Conservation (phyloP, 2,329 filamentous ascomycete species). For the Lasiodiplodia citricola region DNA sequence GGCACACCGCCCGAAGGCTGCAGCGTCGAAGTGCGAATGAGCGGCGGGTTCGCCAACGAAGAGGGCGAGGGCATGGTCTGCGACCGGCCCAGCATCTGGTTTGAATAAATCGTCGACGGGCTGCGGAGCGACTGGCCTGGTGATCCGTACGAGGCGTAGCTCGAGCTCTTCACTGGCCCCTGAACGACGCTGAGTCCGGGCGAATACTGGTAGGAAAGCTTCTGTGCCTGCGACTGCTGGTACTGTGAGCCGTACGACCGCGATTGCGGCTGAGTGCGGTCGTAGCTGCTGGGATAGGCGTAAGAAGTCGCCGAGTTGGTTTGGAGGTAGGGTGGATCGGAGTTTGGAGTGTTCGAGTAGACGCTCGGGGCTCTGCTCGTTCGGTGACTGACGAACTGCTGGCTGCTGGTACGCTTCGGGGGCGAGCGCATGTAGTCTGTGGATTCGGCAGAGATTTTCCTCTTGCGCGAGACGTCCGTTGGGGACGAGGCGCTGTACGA, state of each 20-base stretch:
- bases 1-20: constrained; percentile 54
- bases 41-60: constrained; percentile 51
- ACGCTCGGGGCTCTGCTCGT: constrained; percentile 28
- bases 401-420: constrained; percentile 53
- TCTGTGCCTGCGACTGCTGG: constrained; percentile 26
- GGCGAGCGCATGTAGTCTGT: constrained; percentile 54
- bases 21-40: constrained; percentile 72
- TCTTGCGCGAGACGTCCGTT: constrained; percentile 56
- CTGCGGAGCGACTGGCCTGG: constrained; percentile 31
- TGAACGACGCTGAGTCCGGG: constrained; percentile 27
- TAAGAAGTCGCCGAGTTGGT: constrained; percentile 42
- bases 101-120: constrained; percentile 30
- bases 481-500: constrained; percentile 35
- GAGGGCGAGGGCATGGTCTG: constrained; percentile 54
- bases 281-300: constrained; percentile 46
- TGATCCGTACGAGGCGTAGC: constrained; percentile 27
- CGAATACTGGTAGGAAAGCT: constrained; percentile 28
- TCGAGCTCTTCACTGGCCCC: constrained; percentile 36
- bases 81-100: constrained; percentile 39
- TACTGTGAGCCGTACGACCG: constrained; percentile 24
- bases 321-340: constrained; percentile 46
- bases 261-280: constrained; percentile 39
- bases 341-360: constrained; percentile 39
- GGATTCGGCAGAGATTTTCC: constrained; percentile 60
- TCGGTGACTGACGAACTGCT: constrained; percentile 44